Conservation (phyloP, 108 stramenopile genomes). For the Conticribra guillardii region DNA sequence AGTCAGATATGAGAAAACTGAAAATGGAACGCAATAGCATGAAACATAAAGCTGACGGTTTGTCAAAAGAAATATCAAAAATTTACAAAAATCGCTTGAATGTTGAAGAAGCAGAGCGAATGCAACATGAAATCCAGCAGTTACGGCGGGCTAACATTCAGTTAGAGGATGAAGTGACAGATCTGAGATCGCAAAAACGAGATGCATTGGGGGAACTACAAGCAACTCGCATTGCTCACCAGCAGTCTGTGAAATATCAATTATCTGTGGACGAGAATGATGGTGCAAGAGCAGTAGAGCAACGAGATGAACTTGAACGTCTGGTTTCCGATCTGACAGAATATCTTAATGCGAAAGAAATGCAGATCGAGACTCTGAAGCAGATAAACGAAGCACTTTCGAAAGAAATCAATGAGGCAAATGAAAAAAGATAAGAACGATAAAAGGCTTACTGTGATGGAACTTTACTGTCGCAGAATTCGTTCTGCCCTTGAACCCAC, state of each 20-base stretch:
- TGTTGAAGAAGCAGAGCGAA: slow-evolving; percentile 47
- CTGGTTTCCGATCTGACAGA: slow-evolving; percentile 76
- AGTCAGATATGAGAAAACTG: slow-evolving; percentile 61
- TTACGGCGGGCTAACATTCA: slow-evolving; percentile 47
- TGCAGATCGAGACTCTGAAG: slow-evolving; percentile 81
- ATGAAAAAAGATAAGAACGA: background rate
- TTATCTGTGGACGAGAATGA: slow-evolving; percentile 22
- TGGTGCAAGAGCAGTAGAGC: slow-evolving; percentile 36
- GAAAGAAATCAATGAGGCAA: slow-evolving; percentile 44
- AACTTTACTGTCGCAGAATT: background rate
- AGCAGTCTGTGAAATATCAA: slow-evolving; percentile 42
- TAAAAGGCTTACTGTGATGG: background rate
- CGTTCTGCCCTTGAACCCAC: too few species aligned
- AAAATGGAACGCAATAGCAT: slow-evolving; percentile 74
- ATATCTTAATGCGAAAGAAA: slow-evolving; percentile 78
- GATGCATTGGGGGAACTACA: slow-evolving; percentile 59
- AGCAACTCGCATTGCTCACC: slow-evolving; percentile 56
- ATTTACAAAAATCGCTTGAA: slow-evolving; percentile 57
- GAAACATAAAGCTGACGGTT: slow-evolving; percentile 74
- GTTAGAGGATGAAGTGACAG: slow-evolving; percentile 16
- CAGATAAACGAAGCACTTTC: slow-evolving; percentile 72
- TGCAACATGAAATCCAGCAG: slow-evolving; percentile 55
- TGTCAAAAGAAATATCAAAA: slow-evolving; percentile 72
- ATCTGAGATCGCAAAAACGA: slow-evolving; percentile 49
- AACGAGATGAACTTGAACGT: slow-evolving; percentile 74